Percentiles rank a stretch among this genome's conserved stretches.
These are phyloP conservation scores for Backusella circina DNA, from an alignment of 192 early-diverging fungal genomes.

Conservation along the genomic window DNA sequence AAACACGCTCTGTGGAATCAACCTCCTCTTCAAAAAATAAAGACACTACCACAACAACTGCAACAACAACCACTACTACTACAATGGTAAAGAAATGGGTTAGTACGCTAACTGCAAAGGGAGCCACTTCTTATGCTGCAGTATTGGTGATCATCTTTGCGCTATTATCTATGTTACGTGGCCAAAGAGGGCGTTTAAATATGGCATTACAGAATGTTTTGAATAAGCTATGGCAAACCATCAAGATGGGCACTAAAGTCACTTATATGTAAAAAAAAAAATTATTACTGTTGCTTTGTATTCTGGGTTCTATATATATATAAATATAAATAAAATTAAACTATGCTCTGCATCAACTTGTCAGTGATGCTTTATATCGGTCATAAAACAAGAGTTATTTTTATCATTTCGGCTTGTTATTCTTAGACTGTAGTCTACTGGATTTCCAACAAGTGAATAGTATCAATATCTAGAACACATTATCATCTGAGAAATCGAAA, in stretches of 20 bases:
- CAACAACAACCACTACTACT: no score
- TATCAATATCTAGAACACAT: no score
- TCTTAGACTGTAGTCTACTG: no score
- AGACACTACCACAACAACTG: background rate
- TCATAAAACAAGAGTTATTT: no score
- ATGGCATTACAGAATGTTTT: conserved; percentile 3
- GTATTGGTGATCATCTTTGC: conserved; percentile 17
- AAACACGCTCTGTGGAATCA: background rate
- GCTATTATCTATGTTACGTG: conserved; percentile 12
- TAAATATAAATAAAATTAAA: background rate
- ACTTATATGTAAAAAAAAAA: conserved; percentile 32
- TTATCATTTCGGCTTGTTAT: no score
- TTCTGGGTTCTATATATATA: background rate
- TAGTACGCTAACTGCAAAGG: background rate
- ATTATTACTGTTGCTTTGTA: background rate
- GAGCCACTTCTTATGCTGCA: conserved; percentile 9
- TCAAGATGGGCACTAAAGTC: conserved; percentile 38
- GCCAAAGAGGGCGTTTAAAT: conserved; percentile 3
- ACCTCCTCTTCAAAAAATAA: background rate
- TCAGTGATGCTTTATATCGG: no score
- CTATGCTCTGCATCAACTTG: no score
- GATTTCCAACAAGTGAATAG: no score
- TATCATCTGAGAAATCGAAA: no score
- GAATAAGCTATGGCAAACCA: conserved; percentile 33
- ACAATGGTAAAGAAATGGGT: conserved; percentile 20